Evolutionary conservation across 2,329 filamentous ascomycete species (phyloP), one percentile per base, ranked within the genome.

Genomic region (Knoxdaviesia proteae): DNA sequence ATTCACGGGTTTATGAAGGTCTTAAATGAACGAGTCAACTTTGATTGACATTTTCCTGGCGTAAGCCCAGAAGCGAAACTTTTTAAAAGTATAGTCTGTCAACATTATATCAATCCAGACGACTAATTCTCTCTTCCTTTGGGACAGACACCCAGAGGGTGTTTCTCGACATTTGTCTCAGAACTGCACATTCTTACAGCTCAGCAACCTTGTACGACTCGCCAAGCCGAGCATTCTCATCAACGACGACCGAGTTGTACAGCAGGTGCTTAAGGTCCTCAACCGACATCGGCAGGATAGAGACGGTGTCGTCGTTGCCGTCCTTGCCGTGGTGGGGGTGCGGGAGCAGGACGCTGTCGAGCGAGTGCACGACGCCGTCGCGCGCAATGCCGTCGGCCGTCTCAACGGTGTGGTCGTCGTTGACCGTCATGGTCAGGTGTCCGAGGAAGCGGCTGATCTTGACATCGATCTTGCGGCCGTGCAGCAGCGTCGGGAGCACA

Each of bases 311-410:
- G 38, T 45, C 39, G 29, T 44, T 30, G 32, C 33, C 11, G 11
- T 45, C 38, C 32, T 49, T 45, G 31, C 41, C 41, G 9, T 63
- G 53, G 47, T 66, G 67, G 58, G 71, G 75, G 2, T 84, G 83
- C 37, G 87, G 87, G 48, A 94, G 74, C 45, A 92, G 61, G 0
- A 94, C 74, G 45, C 68, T 68, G 40, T 69, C 67, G 0, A 90
- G 65, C 10, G 88, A 75, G 44, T 94, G 87, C 35, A 93, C 71
- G 9, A 88, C 84, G 33, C 87, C 87, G 54, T 94, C 82, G 52
- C 68, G 71, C 0, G 78, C 80, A 44, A 90, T 58, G 0, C 67
- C 77, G 54, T 94, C 84, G 47, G 76, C 64, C 6, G 83, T 62
- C 0, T 64, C 63, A 1, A 92, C 80, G 6, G 63, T 63, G 3